Percentiles rank a stretch among this genome's conserved stretches.
These are phyloP conservation scores for Calycina herbarum DNA, from an alignment of 2,329 filamentous ascomycete genomes.

Conservation along the genomic window DNA sequence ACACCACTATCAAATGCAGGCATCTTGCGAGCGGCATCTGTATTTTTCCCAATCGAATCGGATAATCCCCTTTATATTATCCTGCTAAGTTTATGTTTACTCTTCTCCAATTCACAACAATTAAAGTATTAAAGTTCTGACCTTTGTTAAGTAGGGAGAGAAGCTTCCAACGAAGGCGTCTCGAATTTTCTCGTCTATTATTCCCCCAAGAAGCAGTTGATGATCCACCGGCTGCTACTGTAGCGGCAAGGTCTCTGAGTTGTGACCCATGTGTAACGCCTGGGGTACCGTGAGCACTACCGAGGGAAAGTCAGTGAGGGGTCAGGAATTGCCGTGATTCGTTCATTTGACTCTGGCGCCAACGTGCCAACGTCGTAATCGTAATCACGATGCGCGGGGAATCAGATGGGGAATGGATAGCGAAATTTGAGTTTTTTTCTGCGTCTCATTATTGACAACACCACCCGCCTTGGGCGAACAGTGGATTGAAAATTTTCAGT, in stretches of 20 bases:
- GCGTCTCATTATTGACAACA: neutral
- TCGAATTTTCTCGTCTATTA: constrained; percentile 16
- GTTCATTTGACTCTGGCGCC: neutral
- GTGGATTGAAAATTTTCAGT: neutral
- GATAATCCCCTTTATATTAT: neutral
- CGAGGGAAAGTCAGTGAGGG: neutral
- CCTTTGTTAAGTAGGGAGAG: neutral
- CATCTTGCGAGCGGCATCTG: neutral
- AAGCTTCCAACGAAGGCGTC: constrained; percentile 8
- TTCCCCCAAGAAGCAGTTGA: constrained; percentile 12
- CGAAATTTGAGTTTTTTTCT: neutral
- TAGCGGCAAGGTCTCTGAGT: neutral
- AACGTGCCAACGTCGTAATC: neutral
- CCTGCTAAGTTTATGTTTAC: too few species aligned
- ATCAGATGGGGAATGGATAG: neutral
- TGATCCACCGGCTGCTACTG: neutral
- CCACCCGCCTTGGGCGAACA: neutral
- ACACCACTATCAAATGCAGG: neutral
- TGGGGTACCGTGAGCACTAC: constrained; percentile 1
- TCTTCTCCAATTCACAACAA: neutral
- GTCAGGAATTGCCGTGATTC: constrained; percentile 7
- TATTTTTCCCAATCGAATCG: neutral
- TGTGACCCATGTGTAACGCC: neutral
- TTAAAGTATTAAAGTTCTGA: constrained; percentile 9
- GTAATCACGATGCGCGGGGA: neutral